These are phyloP conservation scores for Physocladia obscura DNA, from an alignment of 192 early-diverging fungal species.

Conservation along the genomic window DNA sequence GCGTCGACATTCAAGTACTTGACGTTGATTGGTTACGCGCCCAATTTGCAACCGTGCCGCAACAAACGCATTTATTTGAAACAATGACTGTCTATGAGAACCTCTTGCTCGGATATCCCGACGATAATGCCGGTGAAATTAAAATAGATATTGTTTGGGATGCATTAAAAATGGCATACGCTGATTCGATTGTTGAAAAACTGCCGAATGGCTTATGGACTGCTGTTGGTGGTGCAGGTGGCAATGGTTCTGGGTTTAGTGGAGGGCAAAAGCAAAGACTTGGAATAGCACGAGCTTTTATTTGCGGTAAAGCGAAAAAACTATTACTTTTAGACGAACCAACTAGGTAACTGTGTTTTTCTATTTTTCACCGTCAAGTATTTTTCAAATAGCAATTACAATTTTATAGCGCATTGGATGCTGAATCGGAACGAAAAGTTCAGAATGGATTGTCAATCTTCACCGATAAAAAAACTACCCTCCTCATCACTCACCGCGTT, in stretches of 20 bases:
- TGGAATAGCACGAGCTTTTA: slow-evolving; percentile 7
- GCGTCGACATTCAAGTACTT: slow-evolving; percentile 27
- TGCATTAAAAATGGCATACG: neutral
- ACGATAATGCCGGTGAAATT: too few relatives aligned
- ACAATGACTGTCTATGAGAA: slow-evolving; percentile 1
- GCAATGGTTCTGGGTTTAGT: slow-evolving; percentile 8
- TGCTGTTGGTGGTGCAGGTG: neutral
- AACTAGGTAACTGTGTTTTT: slow-evolving; percentile 3
- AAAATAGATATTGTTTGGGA: slow-evolving; percentile 56
- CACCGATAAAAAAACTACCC: neutral
- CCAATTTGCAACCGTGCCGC: slow-evolving; percentile 74
- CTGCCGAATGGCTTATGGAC: slow-evolving; percentile 7
- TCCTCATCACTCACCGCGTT: slow-evolving; percentile 6
- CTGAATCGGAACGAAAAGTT: neutral
- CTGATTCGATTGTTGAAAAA: neutral
- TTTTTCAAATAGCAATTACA: neutral
- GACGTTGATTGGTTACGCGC: slow-evolving; percentile 72
- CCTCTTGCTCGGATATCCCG: neutral
- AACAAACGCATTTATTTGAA: neutral
- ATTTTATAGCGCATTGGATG: neutral
- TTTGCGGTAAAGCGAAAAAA: neutral
- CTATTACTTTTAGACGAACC: slow-evolving; percentile 1
- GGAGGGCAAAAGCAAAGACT: slow-evolving; percentile 5
- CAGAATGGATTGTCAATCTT: neutral
- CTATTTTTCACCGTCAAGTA: neutral